A percentile compares a stretch with the other conserved stretches of the same genome.
phyloP scores from a whole-genome alignment of 1,139 yeast genomes.

The Lodderomyces oxycetoniae region DNA sequence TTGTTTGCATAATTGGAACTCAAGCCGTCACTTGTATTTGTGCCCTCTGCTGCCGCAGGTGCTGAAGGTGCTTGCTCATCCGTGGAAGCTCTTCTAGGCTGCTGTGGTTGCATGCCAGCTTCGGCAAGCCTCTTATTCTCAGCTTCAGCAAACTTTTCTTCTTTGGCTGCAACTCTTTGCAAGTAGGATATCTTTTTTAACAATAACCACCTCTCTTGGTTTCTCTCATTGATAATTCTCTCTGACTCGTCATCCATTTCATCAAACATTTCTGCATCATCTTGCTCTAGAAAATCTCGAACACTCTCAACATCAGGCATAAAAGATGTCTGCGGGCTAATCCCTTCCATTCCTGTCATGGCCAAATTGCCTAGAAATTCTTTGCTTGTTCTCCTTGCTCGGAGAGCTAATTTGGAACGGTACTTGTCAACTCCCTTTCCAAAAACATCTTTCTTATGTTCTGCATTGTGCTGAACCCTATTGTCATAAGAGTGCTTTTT shows the following conservation, averaged over 20 bases:
- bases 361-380: slow-evolving; percentile 55
- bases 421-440: slow-evolving; percentile 72
- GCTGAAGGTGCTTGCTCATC: slow-evolving; percentile 7
- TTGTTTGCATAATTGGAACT: slow-evolving; percentile 14
- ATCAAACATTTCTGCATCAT: slow-evolving; percentile 33
- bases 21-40: slow-evolving; percentile 7
- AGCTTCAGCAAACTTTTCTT: slow-evolving; percentile 27
- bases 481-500: slow-evolving; percentile 79
- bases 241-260: slow-evolving; percentile 40
- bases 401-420: slow-evolving; percentile 39
- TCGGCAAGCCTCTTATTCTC: slow-evolving; percentile 30
- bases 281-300: slow-evolving; percentile 48
- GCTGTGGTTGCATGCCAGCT: slow-evolving; percentile 29
- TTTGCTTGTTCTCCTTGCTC: slow-evolving; percentile 51
- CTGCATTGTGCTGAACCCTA: slow-evolving; percentile 63
- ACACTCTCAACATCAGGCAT: slow-evolving; percentile 60
- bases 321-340: slow-evolving; percentile 32
- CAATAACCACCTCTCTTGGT: slow-evolving; percentile 62
- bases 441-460: slow-evolving; percentile 66
- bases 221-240: slow-evolving; percentile 37
- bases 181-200: slow-evolving; percentile 65
- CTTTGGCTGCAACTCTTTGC: slow-evolving; percentile 54
- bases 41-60: slow-evolving; percentile 5
- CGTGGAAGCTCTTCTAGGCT: neutral
- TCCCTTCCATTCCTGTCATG: slow-evolving; percentile 36